Base-by-base conservation (phyloP, 2,329 filamentous ascomycete species). In the Ophiostoma ulmi region DNA sequence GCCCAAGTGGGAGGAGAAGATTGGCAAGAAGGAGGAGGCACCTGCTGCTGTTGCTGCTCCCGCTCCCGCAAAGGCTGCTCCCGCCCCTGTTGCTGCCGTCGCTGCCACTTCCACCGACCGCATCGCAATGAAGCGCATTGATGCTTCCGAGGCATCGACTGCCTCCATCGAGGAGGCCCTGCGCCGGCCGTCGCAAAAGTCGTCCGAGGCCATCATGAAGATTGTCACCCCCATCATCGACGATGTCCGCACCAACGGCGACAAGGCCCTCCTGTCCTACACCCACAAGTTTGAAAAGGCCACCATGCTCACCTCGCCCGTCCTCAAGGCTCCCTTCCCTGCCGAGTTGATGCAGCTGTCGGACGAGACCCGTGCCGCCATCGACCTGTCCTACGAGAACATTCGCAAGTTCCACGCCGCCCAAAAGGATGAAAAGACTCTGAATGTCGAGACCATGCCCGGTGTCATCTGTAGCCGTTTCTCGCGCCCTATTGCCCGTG, bases 281-380 rank as follows among this genome's bases (percentile, higher is more conserved):
- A 98, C 95, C 0, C 94, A 97, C 86, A 97, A 96, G 80, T 99
- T 99, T 75, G 95, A 99, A 78, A 97, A 94, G 82, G 95, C 94
- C 0, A 97, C 92, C 0, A 94, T 92, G 2, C 84, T 99, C 72
- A 95, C 88, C 17, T 94, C 93, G 0, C 93, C 94, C 0, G 93
- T 99, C 17, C 84, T 99, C 73, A 91, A 89, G 77, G 94, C 95
- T 0, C 95, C 95, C 0, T 99, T 97, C 83, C 90, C 93, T 0
- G 81, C 89, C 74, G 87, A 89, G 72, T 83, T 98, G 64, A 98
- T 99, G 95, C 85, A 93, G 73, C 84, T 99, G 20, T 82, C 91
- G 0, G 84, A 87, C 1, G 94, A 97, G 79, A 97, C 93, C 0
- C 92, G 91, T 75, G 86, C 92, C 76, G 94, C 95, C n/a, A 97